A percentile compares a stretch with the other conserved stretches of the same genome.
phyloP scores from a whole-genome alignment of 1,284 basidiomycete genomes.

The Moniliophthora roreri region DNA sequence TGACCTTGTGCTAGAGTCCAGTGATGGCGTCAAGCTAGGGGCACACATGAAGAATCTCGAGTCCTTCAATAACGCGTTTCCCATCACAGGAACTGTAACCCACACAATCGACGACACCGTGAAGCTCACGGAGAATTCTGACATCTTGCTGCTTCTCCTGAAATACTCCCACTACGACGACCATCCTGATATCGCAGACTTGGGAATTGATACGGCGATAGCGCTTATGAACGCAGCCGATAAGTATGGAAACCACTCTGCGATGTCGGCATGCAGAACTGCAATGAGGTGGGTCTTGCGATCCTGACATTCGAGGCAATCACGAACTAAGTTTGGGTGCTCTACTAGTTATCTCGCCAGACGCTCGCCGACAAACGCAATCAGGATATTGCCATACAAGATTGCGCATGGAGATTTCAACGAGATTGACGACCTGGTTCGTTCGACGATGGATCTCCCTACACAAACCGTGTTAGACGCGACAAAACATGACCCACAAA shows the following conservation, averaged over 20 bases:
- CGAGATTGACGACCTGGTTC: too few species aligned
- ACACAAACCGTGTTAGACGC: too few species aligned
- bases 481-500: too few species aligned
- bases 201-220: background rate
- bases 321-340: too few species aligned
- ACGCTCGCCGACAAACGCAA: too few species aligned
- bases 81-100: background rate
- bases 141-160: background rate
- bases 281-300: too few species aligned
- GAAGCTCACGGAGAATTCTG: background rate
- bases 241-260: background rate
- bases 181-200: background rate
- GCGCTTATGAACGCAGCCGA: background rate
- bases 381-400: too few species aligned
- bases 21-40: background rate
- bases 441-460: too few species aligned
- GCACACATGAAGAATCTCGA: conserved; percentile 1
- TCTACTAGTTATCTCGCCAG: too few species aligned
- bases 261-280: too few species aligned
- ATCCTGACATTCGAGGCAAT: too few species aligned
- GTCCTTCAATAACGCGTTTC: background rate
- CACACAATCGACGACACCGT: background rate
- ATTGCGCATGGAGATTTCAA: too few species aligned
- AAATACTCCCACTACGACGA: background rate
- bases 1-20: background rate